These are phyloP conservation scores for Ganoderma meredithae DNA, from an alignment of 1,284 basidiomycete species.

Conservation along the genomic window DNA sequence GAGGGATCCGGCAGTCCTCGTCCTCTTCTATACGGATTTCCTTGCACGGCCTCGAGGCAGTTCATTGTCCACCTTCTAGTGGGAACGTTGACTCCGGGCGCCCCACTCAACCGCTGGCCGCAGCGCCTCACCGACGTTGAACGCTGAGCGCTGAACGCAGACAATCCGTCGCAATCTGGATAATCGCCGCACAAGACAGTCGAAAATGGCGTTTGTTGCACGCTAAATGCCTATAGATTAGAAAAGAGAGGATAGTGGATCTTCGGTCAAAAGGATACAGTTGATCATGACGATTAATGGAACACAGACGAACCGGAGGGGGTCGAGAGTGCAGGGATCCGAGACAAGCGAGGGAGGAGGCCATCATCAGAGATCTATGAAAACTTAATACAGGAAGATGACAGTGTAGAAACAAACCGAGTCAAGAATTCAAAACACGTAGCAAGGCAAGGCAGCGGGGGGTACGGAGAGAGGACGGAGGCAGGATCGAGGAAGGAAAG, in stretches of 20 bases:
- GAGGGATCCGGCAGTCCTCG: neutral
- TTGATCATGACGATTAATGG: neutral
- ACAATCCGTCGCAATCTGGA: neutral
- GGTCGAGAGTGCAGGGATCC: neutral
- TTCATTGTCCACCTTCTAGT: neutral
- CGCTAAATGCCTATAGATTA: neutral
- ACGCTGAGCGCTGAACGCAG: neutral
- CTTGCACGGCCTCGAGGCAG: slow-evolving; percentile 10
- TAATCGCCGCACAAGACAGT: neutral
- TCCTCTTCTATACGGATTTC: slow-evolving; percentile 1
- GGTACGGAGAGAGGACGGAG: neutral
- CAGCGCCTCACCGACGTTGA: neutral
- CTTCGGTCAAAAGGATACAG: slow-evolving; percentile 1
- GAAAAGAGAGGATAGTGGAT: neutral
- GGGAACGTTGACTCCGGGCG: neutral
- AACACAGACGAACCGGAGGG: neutral
- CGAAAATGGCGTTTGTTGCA: neutral
- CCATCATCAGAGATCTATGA: slow-evolving; percentile 12
- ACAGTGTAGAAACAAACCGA: neutral
- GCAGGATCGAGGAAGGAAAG: neutral
- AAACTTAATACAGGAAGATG: neutral
- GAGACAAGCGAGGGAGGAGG: neutral
- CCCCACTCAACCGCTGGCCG: neutral
- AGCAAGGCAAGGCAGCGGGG: neutral
- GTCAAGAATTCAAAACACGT: neutral